Conservation (phyloP, 2,329 filamentous ascomycete species). For the Phialemoniopsis sp. region DNA sequence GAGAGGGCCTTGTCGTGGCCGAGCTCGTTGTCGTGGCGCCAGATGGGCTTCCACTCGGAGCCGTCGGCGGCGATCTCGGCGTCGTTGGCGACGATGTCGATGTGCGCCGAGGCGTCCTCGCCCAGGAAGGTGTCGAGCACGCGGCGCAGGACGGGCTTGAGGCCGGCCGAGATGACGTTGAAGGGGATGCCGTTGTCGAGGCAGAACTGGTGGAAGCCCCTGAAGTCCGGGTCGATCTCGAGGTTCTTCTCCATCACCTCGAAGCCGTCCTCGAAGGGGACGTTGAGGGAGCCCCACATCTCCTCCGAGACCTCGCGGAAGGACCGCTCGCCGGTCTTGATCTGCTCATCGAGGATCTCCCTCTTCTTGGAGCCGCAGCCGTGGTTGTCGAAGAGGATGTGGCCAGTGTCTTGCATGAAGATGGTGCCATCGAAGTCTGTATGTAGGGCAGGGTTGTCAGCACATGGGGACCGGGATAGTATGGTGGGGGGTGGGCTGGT, state of each 20-base stretch:
- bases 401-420: conserved; percentile 67
- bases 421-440: conserved; percentile 69
- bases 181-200: conserved; percentile 59
- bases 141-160: conserved; percentile 58
- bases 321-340: conserved; percentile 60
- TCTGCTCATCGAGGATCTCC: conserved; percentile 56
- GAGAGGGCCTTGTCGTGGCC: conserved; percentile 66
- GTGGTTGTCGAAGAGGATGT: conserved; percentile 63
- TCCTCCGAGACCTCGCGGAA: conserved; percentile 69
- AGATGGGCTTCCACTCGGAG: conserved; percentile 59
- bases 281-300: conserved; percentile 64
- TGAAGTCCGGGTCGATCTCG: conserved; percentile 61
- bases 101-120: conserved; percentile 47
- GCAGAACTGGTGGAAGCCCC: conserved; percentile 62
- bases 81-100: conserved; percentile 67
- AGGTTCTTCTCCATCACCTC: conserved; percentile 57
- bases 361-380: conserved; percentile 57
- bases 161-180: conserved; percentile 64
- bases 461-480: too few relatives aligned
- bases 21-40: conserved; percentile 57
- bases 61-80: conserved; percentile 55
- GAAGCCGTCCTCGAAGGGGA: conserved; percentile 66
- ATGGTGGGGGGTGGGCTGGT: neutral
- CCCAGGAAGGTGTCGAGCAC: conserved; percentile 64
- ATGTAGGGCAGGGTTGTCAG: conserved; percentile 7